Evolutionary conservation across 225 moss, liverwort and hornwort genomes (phyloP), one percentile per base, ranked within the genome.

Genomic region (Rhytidiadelphus loreus): DNA sequence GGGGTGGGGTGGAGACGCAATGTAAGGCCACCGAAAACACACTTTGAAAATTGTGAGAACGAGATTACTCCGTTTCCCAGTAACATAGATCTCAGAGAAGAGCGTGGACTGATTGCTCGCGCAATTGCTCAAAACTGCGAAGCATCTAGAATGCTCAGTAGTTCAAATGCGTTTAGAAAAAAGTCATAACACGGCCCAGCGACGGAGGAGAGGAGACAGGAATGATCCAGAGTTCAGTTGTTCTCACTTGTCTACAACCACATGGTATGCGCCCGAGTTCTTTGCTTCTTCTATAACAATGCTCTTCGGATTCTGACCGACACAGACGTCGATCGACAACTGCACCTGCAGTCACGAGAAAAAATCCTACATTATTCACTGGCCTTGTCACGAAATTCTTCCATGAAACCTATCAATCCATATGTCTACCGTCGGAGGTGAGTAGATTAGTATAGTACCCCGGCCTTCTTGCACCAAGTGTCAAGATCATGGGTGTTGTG

Each of bases 191-290:
- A n/a, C 50, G 32, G 64, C 55, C 37, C 28, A n/a, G 37, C 55
- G 66, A 66, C 29, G 56, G 29, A 83, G 61, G 66, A 71, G 63
- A 58, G 26, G 73, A 57, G 80, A 50, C 30, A 84, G 87, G 86
- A 60, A 72, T 77, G 65, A 80, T 81, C 57, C 44, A 65, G 65
- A 66, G 75, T 86, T 87, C 50, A 79, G 85, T 59, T 71, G 18
- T 50, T 78, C 92, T 85, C 88, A 94, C 94, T 90, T 94, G 89
- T 94, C 92, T 56, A 94, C 90, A 12, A 94, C 92, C 84, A 94
- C 94, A 84, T 94, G 94, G 86, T 94, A 94, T 6, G 94, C 94
- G 61, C 94, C 92, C 24, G 92, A 92, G 77, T 90, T 90, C 80
- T 86, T 84, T 28, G 94, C 94, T 84, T 94, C 94, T 81, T 94